Base-by-base conservation (phyloP, 2,329 filamentous ascomycete genomes). In the Cercospora janseana region DNA sequence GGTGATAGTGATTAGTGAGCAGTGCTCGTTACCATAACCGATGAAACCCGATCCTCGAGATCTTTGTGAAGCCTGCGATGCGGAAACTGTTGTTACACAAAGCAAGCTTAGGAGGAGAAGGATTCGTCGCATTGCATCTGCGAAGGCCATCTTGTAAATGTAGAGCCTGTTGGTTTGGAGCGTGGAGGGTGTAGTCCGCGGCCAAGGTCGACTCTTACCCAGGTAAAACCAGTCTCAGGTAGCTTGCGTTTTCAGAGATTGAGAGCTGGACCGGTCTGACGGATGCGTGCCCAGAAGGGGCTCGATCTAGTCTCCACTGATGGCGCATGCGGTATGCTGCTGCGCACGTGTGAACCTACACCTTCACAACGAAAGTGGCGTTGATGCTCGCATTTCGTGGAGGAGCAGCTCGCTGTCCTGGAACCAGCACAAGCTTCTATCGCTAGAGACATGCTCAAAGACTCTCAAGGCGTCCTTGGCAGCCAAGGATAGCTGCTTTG, bases 11-110 rank as follows among this genome's bases (percentile, higher is more conserved):
- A n/a, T n/a, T n/a, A n/a, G n/a, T n/a, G n/a, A n/a, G n/a, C n/a
- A n/a, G n/a, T n/a, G n/a, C n/a, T n/a, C n/a, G n/a, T n/a, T n/a
- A 46, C 43, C 43, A 46, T 46, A 46, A 9, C 43, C 43, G 28
- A 46, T 46, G 29, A 46, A 46, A 8, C 43, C 43, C 16, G 29
- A 46, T 13, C 29, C 29, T 4, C 21, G 29, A 18, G 23, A 21
- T 27, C 43, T 46, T 23, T 46, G 27, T 6, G 29, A 35, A n/a
- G 43, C 21, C 28, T 46, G 18, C 21, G 43, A 46, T 9, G 43
- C 43, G 27, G 43, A 46, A 8, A 23, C 43, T 6, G 43, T 35
- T 13, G 21, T 12, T 16, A 31, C 20, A 29, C 43, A 46, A 8
- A 37, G 9, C 4, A 20, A 46, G 28, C 9, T 16, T 8, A 46